These are phyloP conservation scores for Orychophragmus violaceus DNA, from an alignment of 345 rosid species.

Conservation along the genomic window DNA sequence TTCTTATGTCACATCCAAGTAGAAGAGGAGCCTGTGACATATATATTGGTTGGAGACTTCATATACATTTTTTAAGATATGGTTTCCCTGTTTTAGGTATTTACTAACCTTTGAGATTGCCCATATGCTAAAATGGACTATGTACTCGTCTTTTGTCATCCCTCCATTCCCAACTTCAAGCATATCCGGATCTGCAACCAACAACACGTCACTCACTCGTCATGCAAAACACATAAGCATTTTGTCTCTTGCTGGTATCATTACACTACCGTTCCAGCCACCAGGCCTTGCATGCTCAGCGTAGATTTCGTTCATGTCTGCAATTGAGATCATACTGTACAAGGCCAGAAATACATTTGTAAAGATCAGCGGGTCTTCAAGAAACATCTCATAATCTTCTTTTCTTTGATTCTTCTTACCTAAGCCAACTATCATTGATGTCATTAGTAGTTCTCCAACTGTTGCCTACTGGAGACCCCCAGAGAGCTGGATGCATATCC, in stretches of 20 bases:
- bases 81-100: too few relatives aligned
- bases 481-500: conserved; percentile 82
- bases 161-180: conserved; percentile 99
- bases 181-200: conserved; percentile 88
- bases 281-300: conserved; percentile 90
- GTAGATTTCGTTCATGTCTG: conserved; percentile 69
- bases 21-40: conserved; percentile 59
- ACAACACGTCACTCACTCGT: background rate
- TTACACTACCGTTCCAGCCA: conserved; percentile 75
- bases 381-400: background rate
- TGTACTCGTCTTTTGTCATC: conserved; percentile 77
- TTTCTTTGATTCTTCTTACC: conserved; percentile 31
- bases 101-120: conserved; percentile 73
- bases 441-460: conserved; percentile 95
- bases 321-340: conserved; percentile 66
- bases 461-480: conserved; percentile 77
- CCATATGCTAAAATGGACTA: conserved; percentile 90
- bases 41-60: background rate
- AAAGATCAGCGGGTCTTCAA: background rate
- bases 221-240: background rate
- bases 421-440: conserved; percentile 65
- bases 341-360: background rate
- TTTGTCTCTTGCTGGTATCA: background rate
- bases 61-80: background rate
- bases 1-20: conserved; percentile 76